Evolutionary conservation across 2,329 filamentous ascomycete genomes (phyloP), one percentile per base, ranked within the genome.

Genomic region (Fusarium sp.): DNA sequence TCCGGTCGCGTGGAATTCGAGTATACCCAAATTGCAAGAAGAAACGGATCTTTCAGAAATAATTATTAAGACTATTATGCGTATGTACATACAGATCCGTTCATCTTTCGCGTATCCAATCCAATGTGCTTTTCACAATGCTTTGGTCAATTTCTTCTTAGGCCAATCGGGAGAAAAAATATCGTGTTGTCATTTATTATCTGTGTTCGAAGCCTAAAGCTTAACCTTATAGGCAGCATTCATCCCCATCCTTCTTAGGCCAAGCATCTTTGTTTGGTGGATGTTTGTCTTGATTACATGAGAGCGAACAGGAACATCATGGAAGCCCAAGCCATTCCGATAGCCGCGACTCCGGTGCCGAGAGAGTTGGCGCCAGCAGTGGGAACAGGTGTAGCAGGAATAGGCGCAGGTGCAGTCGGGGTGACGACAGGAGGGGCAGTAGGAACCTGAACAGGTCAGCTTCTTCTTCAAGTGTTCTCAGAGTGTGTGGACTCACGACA

Each of bases 341-440:
- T 17, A 14, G 67, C 58, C 20, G 56, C 36, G 22, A 54, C 4
- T 20, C 39, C 39, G 3, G 24, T 24, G 20, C n/a, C 24, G 17
- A 41, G 38, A 11, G 62, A 22, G 24, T 47, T 44, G 9, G 66
- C 69, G 13, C 69, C 69, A 28, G 66, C 69, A 48, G 69, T 71
- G 18, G 69, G 60, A 35, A 66, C 50, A 13, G 68, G 68, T 10
- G 68, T 70, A 15, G 39, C 30, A 1, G 63, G 63, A 8, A 38
- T 50, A 28, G 51, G 17, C 2, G n/a, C 55, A 8, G 67, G 44
- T 11, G 41, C 51, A 24, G 59, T 69, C 14, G 66, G 63, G 2
- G 57, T 63, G 17, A 20, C 39, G 8, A 39, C 39, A 18, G 57
- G 36, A 35, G 41, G n/a, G 7, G 13, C 15, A 13, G 58, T 24